Evolutionary conservation across 495 filamentous ascomycete species (phyloP).

Genomic region (Pseudevernia furfuracea): DNA sequence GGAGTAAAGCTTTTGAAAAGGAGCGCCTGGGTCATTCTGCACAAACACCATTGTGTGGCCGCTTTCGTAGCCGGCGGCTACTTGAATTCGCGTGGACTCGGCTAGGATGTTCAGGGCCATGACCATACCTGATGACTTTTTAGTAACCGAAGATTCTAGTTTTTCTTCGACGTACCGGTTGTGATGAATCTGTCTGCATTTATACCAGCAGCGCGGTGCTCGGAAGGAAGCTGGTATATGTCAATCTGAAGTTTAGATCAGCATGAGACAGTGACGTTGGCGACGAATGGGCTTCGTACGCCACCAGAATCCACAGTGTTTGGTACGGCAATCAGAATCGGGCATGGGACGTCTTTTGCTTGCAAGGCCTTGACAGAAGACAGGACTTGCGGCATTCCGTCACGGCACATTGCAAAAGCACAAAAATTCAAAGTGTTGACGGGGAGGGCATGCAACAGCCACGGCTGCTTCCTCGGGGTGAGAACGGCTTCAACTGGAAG

Average conservation of each 20-base stretch:
- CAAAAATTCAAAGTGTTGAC: constrained; percentile 97
- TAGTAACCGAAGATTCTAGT: not conserved
- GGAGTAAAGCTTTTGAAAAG: constrained; percentile 59
- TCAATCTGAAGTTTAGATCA: constrained; percentile 51
- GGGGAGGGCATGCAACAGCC: constrained; percentile 72
- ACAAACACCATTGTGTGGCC: constrained; percentile 60
- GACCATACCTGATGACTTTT: constrained; percentile 60
- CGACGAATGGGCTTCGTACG: constrained; percentile 34
- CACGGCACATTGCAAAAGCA: constrained; percentile 62
- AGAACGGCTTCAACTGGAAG: constrained; percentile 59
- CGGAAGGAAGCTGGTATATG: constrained; percentile 75
- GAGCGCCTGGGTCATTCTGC: constrained; percentile 29
- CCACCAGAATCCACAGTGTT: constrained; percentile 69
- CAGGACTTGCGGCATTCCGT: constrained; percentile 21
- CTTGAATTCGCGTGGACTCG: constrained; percentile 32
- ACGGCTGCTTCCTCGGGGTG: constrained; percentile 51
- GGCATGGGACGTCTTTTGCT: constrained; percentile 10
- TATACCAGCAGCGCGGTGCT: constrained; percentile 60
- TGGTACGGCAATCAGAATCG: constrained; percentile 65
- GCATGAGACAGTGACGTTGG: not conserved
- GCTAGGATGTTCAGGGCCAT: constrained; percentile 64
- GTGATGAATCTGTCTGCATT: constrained; percentile 47
- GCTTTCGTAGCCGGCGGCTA: constrained; percentile 80
- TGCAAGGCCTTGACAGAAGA: constrained; percentile 12
- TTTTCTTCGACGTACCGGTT: constrained; percentile 36